Percentiles rank a stretch among this genome's conserved stretches.
phyloP scores from a whole-genome alignment of 1,284 basidiomycete genomes.

The Marasmius sp. region DNA sequence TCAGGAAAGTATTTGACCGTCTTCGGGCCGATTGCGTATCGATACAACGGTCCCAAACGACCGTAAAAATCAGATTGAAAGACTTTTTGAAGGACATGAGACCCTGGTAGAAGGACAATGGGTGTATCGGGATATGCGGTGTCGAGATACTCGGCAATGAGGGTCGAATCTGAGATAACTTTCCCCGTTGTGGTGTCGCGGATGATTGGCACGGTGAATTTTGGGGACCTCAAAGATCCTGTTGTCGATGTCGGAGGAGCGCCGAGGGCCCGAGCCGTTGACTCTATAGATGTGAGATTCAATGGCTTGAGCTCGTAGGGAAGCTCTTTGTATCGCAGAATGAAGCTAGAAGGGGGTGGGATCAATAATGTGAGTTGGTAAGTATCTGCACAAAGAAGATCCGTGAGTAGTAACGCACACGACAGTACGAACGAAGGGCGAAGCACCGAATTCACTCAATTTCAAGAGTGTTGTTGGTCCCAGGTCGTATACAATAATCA shows the following conservation, averaged over 20 bases:
- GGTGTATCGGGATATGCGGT: not conserved
- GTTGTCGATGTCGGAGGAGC: not conserved
- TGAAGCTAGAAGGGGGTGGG: not conserved
- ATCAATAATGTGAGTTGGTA: not conserved
- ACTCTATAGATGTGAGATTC: not conserved
- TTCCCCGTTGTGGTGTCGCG: not conserved
- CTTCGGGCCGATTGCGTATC: not conserved
- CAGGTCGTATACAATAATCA: not conserved
- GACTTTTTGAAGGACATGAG: not conserved
- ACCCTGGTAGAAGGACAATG: not conserved
- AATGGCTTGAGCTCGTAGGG: not conserved
- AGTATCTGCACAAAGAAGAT: not conserved
- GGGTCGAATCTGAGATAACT: not conserved
- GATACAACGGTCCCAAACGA: not conserved
- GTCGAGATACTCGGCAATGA: not conserved
- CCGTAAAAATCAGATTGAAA: not conserved
- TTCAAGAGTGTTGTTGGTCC: not conserved
- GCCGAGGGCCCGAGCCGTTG: not conserved
- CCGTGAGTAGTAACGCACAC: not conserved
- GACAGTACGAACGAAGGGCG: not conserved
- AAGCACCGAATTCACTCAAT: not conserved
- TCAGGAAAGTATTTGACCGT: not conserved
- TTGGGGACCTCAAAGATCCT: not conserved
- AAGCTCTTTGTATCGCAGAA: not conserved
- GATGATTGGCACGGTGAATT: not conserved